phyloP scores from a whole-genome alignment of 2,329 filamentous ascomycete genomes.

The Metarhizium robertsii region DNA sequence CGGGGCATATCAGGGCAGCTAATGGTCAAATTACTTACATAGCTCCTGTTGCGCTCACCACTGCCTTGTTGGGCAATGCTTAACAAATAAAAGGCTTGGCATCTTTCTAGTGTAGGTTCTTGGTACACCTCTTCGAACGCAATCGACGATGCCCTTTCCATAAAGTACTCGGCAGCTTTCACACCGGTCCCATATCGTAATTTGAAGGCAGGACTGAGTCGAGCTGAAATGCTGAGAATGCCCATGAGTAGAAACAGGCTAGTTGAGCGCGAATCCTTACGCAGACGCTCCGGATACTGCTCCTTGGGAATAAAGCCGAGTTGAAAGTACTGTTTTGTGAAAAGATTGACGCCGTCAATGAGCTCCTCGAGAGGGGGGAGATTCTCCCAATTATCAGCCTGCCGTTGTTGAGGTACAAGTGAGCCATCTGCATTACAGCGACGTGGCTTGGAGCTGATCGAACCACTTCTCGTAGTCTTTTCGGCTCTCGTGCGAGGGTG shows the following conservation, averaged over 20 bases:
- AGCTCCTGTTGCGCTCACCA: conserved; percentile 42
- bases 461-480: conserved; percentile 30
- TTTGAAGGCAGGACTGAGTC: conserved; percentile 40
- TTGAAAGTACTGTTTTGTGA: conserved; percentile 48
- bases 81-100: conserved; percentile 49
- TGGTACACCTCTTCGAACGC: conserved; percentile 42
- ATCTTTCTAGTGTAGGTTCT: conserved; percentile 43
- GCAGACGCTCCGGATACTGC: conserved; percentile 37
- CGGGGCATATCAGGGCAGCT: background rate
- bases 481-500: conserved; percentile 43
- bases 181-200: conserved; percentile 40
- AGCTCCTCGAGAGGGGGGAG: conserved; percentile 40
- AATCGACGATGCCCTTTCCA: conserved; percentile 37
- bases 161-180: conserved; percentile 43
- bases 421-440: conserved; percentile 23
- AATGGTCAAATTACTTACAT: conserved; percentile 28
- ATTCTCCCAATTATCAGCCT: conserved; percentile 35
- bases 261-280: conserved; percentile 35
- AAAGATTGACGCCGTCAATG: conserved; percentile 42
- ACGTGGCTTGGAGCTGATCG: conserved; percentile 27
- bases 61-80: conserved; percentile 51
- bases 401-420: conserved; percentile 10
- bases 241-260: conserved; percentile 45
- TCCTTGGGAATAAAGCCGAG: conserved; percentile 49
- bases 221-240: conserved; percentile 47